A percentile compares a stretch with the other conserved stretches of the same genome.
Evolutionary conservation across 768 basidiomycete species (phyloP).

Genomic region (Boletus rex-veris): DNA sequence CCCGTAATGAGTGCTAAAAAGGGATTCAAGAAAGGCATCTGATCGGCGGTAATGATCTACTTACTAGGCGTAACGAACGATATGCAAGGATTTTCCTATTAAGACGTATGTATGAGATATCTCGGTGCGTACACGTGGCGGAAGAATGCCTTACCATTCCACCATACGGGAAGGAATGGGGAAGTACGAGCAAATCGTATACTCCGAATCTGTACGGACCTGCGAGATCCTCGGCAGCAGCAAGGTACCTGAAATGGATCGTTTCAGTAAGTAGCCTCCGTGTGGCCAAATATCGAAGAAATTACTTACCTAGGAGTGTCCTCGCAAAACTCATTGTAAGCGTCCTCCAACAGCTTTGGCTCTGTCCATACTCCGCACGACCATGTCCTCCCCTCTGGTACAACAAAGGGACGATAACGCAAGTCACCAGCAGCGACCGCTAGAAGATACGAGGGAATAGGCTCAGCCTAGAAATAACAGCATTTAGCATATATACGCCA

Average conservation of each 20-base stretch:
- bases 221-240: constrained; percentile 66
- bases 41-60: constrained; percentile 12
- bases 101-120: not conserved
- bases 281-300: too few species aligned
- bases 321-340: constrained; percentile 85
- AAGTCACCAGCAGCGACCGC: constrained; percentile 88
- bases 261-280: too few species aligned
- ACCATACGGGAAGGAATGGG: constrained; percentile 90
- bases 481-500: not conserved
- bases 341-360: constrained; percentile 71
- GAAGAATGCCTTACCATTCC: constrained; percentile 56
- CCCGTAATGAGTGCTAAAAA: constrained; percentile 73
- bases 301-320: constrained; percentile 66
- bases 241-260: constrained; percentile 55
- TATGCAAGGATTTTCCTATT: constrained; percentile 83
- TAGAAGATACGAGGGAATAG: constrained; percentile 89
- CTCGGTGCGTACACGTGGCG: not conserved
- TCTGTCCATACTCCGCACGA: constrained; percentile 88
- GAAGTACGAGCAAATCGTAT: constrained; percentile 86
- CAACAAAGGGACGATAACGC: constrained; percentile 62
- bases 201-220: constrained; percentile 80
- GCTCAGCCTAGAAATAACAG: constrained; percentile 53
- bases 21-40: not conserved
- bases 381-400: constrained; percentile 66
- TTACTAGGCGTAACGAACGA: constrained; percentile 86